Conservation (phyloP, 768 basidiomycete species). For the Amanita muscaria region DNA sequence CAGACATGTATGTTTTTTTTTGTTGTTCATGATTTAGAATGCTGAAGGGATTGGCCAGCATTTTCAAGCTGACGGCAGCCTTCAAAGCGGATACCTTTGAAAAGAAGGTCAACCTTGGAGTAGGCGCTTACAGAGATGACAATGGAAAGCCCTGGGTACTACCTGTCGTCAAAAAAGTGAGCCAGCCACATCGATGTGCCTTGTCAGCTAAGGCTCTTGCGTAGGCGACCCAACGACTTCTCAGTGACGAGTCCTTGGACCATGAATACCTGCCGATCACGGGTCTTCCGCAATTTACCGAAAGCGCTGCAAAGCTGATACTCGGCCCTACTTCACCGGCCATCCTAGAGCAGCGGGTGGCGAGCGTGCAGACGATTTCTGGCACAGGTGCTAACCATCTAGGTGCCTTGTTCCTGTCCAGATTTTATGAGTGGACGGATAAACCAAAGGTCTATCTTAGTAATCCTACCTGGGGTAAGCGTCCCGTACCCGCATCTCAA, state of each 20-base stretch:
- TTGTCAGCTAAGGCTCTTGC: background rate
- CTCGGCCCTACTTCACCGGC: conserved; percentile 66
- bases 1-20: conserved; percentile 53
- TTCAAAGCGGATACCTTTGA: conserved; percentile 74
- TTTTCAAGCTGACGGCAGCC: conserved; percentile 84
- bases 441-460: conserved; percentile 74
- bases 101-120: conserved; percentile 85
- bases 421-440: conserved; percentile 69
- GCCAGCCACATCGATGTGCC: background rate
- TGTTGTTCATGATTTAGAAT: background rate
- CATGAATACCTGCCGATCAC: conserved; percentile 92
- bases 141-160: conserved; percentile 86
- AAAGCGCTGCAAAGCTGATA: conserved; percentile 75
- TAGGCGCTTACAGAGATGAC: conserved; percentile 89
- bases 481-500: background rate
- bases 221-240: conserved; percentile 65
- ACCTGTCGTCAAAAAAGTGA: conserved; percentile 82
- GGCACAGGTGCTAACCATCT: conserved; percentile 96
- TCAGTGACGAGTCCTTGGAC: conserved; percentile 66
- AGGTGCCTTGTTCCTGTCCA: conserved; percentile 77
- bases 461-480: conserved; percentile 85
- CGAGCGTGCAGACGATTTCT: conserved; percentile 87
- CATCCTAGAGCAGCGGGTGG: conserved; percentile 60
- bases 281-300: conserved; percentile 75
- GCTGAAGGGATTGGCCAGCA: conserved; percentile 35